phyloP scores from a whole-genome alignment of 2,329 filamentous ascomycete genomes.

The Aureobasidium leucospermi region DNA sequence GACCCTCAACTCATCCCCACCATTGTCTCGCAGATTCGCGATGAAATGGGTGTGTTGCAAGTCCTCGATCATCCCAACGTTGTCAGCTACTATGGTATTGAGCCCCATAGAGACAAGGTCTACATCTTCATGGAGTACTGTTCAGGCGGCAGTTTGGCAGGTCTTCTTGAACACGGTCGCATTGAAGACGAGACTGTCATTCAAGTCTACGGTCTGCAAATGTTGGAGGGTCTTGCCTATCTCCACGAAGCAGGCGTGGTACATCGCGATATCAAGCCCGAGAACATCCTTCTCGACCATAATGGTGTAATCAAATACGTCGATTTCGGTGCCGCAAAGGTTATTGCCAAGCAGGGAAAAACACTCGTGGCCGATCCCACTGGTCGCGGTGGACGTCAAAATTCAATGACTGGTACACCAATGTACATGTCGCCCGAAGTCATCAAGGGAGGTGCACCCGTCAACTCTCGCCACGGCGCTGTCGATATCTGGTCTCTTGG shows the following conservation, averaged over 20 bases:
- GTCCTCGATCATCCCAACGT: slow-evolving; percentile 96
- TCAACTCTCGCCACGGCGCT: slow-evolving; percentile 65
- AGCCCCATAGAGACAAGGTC: slow-evolving; percentile 97
- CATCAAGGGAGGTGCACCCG: slow-evolving; percentile 82
- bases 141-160: slow-evolving; percentile 85
- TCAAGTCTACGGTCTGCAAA: slow-evolving; percentile 90
- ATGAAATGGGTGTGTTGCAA: slow-evolving; percentile 95
- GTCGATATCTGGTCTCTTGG: slow-evolving; percentile 96
- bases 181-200: slow-evolving; percentile 98
- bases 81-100: slow-evolving; percentile 95
- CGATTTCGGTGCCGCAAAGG: slow-evolving; percentile 94
- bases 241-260: slow-evolving; percentile 87
- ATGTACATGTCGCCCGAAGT: slow-evolving; percentile 99
- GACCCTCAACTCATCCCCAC: slow-evolving; percentile 93
- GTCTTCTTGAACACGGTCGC: slow-evolving; percentile 83
- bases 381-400: slow-evolving; percentile 47
- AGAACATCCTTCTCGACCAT: slow-evolving; percentile 93
- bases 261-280: slow-evolving; percentile 95
- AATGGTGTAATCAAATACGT: slow-evolving; percentile 99
- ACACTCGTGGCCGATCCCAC: slow-evolving; percentile 59
- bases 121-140: slow-evolving; percentile 99
- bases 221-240: slow-evolving; percentile 89
- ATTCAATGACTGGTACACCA: slow-evolving; percentile 93
- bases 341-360: slow-evolving; percentile 88
- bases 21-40: slow-evolving; percentile 86